Percentiles rank a stretch among this genome's conserved stretches.
These are phyloP conservation scores for Tilletia walkeri DNA, from an alignment of 1,284 basidiomycete species.

Conservation along the genomic window DNA sequence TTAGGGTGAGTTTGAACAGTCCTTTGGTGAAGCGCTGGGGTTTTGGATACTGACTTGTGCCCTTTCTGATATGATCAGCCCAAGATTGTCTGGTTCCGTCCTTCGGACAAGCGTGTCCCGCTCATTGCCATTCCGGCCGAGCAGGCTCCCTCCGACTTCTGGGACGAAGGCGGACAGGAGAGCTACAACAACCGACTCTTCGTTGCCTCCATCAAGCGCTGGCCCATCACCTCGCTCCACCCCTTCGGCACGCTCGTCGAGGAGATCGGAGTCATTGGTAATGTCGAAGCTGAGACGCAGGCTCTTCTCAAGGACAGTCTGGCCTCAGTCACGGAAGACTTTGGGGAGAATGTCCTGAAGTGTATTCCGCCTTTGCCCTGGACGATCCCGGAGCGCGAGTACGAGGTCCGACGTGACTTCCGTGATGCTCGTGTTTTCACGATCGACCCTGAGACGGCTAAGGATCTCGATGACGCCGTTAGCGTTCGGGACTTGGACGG, in stretches of 20 bases:
- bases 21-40: too few relatives aligned
- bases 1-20: background rate
- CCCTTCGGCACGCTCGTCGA: conserved; percentile 98
- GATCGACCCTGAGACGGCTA: conserved; percentile 84
- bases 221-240: conserved; percentile 84
- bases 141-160: conserved; percentile 93
- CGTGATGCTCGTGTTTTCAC: conserved; percentile 83
- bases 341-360: conserved; percentile 67
- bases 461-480: conserved; percentile 91
- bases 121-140: conserved; percentile 96
- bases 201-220: conserved; percentile 95
- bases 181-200: conserved; percentile 86
- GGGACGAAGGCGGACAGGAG: conserved; percentile 77
- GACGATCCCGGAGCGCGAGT: conserved; percentile 88
- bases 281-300: conserved; percentile 94
- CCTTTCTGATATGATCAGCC: conserved; percentile 62
- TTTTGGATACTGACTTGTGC: too few relatives aligned
- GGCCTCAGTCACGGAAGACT: conserved; percentile 52
- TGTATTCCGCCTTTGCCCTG: conserved; percentile 91
- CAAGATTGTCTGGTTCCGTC: conserved; percentile 99
- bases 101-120: conserved; percentile 97
- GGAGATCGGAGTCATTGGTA: conserved; percentile 96
- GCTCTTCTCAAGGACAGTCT: conserved; percentile 97
- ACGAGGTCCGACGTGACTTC: conserved; percentile 80
- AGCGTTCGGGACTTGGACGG: conserved; percentile 84